Conservation (phyloP, 1,284 basidiomycete species). For the Tranzscheliella williamsii region DNA sequence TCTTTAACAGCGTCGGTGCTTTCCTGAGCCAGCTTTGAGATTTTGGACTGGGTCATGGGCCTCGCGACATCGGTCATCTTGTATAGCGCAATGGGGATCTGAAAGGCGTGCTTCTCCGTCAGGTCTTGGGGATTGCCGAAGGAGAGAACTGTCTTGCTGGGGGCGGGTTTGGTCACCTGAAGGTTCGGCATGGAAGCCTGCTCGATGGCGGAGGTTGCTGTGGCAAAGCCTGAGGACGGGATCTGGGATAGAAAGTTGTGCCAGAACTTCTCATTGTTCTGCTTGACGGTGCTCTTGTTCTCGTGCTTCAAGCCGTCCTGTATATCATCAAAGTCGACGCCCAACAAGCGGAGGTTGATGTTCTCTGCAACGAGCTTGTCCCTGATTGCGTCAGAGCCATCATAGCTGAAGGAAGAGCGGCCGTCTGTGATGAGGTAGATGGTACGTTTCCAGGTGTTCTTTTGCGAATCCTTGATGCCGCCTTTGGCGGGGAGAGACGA, state of each 20-base stretch:
- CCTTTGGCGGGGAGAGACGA: constrained; percentile 45
- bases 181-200: constrained; percentile 40
- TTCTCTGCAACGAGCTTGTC: constrained; percentile 27
- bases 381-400: constrained; percentile 29
- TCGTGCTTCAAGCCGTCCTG: constrained; percentile 70
- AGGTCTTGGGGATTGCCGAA: constrained; percentile 45
- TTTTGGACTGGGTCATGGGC: constrained; percentile 70
- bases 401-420: constrained; percentile 30
- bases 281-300: constrained; percentile 74
- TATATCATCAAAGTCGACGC: constrained; percentile 82
- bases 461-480: constrained; percentile 34
- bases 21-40: constrained; percentile 41
- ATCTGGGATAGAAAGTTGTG: constrained; percentile 65
- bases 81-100: constrained; percentile 75
- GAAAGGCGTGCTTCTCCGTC: constrained; percentile 70
- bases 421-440: constrained; percentile 61
- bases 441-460: constrained; percentile 45
- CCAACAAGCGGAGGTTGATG: constrained; percentile 62
- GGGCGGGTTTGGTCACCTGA: constrained; percentile 37
- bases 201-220: constrained; percentile 35
- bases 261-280: constrained; percentile 78
- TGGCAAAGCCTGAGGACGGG: constrained; percentile 65
- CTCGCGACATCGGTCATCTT: constrained; percentile 79
- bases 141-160: constrained; percentile 31
- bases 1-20: constrained; percentile 17